Base-by-base conservation (phyloP, 306 rosid genomes). In the Casuarina glauca region DNA sequence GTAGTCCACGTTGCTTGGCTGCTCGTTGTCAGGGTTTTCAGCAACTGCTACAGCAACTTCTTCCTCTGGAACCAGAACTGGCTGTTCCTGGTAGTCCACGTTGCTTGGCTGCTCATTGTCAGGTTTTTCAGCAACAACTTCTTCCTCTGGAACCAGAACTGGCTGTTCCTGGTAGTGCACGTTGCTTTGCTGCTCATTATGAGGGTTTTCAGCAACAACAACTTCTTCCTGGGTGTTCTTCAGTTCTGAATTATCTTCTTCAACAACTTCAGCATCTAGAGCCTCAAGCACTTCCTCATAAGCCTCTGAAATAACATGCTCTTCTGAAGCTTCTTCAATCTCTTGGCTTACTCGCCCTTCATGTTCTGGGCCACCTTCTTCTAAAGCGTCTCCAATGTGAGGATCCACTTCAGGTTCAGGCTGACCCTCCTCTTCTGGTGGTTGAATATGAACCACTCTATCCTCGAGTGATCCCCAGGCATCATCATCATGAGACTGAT, bases 261-360 rank as follows among this genome's bases (percentile, higher is more conserved):
- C 42, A 71, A 42, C 35, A 41, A 79, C 66, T 61, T 79, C 81
- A 71, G 61, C 61, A 35, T 55, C 64, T 44, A 46, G 67, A 49
- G 62, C 67, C 42, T 44, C 48, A 62, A 55, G 74, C 38, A 63
- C 72, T 42, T 70, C 63, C 20, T 69, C 76, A 32, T 1, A 26
- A 26, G 35, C 50, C 69, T 69, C 86, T 12, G 78, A 3, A 42
- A 19, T 51, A 15, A 32, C 8, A 74, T 38, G 7, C 44, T 41
- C 74, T 66, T 73, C 73, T 58, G 54, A 62, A 26, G 5, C n/a
- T 26, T 71, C 68, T 73, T 74, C 77, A 43, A 42, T 19, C 10
- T 54, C 63, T 36, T 12, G 35, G 35, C 42, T 38, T 15, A 19
- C 45, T 4, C 38, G 68, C 48, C 79, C 82, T 60, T 67, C 85